Evolutionary conservation across 345 rosid genomes (phyloP).

Genomic region (Melaleuca alternifolia): DNA sequence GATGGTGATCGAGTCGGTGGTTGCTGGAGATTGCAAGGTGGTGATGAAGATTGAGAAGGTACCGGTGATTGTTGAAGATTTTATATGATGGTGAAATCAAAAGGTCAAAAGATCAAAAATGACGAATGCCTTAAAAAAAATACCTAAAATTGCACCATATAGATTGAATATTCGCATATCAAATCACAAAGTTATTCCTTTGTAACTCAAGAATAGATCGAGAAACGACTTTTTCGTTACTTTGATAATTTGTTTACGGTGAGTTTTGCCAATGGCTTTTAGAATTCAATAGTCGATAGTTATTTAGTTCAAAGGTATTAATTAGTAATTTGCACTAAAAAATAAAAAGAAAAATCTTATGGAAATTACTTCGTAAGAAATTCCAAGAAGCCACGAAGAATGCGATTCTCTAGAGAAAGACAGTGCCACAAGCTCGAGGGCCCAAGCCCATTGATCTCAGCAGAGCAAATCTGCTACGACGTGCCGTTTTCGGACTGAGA

Average conservation of each 20-base stretch:
- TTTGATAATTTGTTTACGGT: not conserved
- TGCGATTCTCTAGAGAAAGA: not conserved
- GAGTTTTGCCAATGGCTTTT: not conserved
- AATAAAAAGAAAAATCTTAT: not conserved
- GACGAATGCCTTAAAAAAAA: not conserved
- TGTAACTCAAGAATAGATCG: not conserved
- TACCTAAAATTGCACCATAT: not conserved
- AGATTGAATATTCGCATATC: not conserved
- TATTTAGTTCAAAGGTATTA: not conserved
- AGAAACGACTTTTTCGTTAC: not conserved
- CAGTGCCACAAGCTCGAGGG: not conserved
- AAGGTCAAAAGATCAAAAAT: not conserved
- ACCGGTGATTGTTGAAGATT: not conserved
- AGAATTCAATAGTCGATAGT: not conserved
- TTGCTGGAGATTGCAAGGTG: not conserved
- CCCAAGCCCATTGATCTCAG: not conserved
- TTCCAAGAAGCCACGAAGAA: not conserved
- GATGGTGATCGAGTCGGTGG: not conserved
- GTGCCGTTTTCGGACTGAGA: not conserved
- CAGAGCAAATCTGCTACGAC: not conserved
- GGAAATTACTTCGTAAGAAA: not conserved
- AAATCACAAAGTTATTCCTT: not conserved
- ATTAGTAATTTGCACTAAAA: accelerated
- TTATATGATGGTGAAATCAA: not conserved
- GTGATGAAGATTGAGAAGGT: not conserved